A percentile compares a stretch with the other conserved stretches of the same genome.
These are phyloP conservation scores for Dalbergia cultrata DNA, from an alignment of 306 rosid genomes.

Conservation along the genomic window DNA sequence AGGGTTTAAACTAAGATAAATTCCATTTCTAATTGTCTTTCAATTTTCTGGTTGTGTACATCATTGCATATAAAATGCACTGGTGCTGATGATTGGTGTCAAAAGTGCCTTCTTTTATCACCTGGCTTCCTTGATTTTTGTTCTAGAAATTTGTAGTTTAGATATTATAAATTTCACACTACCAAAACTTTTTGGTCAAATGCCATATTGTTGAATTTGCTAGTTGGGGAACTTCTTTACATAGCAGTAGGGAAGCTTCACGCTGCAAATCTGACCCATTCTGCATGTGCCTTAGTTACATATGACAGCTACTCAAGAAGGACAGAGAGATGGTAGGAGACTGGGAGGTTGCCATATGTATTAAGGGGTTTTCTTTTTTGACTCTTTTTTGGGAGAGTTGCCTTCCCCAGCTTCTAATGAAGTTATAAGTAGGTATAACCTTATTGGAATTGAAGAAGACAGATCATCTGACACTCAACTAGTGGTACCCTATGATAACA, in stretches of 20 bases:
- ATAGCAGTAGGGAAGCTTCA: neutral
- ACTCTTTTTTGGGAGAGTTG: neutral
- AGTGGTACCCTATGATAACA: neutral
- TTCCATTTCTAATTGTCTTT: neutral
- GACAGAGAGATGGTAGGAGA: neutral
- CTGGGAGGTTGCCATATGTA: neutral
- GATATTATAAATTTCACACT: neutral
- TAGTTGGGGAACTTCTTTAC: neutral
- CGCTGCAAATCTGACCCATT: neutral
- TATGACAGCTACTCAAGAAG: slow-evolving; percentile 14
- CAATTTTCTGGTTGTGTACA: slow-evolving; percentile 2
- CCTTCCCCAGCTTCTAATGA: neutral
- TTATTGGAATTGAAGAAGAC: slow-evolving; percentile 10
- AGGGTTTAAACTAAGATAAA: neutral
- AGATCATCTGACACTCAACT: neutral
- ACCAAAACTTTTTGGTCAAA: neutral
- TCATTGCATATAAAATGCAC: neutral
- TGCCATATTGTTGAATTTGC: neutral
- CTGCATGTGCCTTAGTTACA: neutral
- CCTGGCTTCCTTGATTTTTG: slow-evolving; percentile 1
- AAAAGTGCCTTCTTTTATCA: neutral
- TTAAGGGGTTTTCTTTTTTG: neutral
- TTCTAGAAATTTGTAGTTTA: neutral
- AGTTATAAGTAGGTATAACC: slow-evolving; percentile 1
- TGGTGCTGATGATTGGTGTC: neutral